A percentile compares a stretch with the other conserved stretches of the same genome.
Evolutionary conservation across 2,329 filamentous ascomycete species (phyloP).

Genomic region (Colletotrichum orchidophilum): DNA sequence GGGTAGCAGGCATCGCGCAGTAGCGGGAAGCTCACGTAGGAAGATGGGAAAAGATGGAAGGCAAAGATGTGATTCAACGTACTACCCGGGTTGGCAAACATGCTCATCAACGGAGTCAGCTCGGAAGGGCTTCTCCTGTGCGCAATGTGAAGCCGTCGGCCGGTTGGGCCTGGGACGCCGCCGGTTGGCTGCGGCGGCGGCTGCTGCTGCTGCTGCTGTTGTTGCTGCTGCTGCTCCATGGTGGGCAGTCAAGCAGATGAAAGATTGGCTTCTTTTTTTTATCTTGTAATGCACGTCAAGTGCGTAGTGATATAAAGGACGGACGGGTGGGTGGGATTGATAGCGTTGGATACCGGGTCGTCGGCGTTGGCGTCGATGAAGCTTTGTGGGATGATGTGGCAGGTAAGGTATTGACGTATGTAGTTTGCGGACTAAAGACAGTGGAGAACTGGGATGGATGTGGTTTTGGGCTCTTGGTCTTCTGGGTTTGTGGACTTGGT

Average conservation of each 20-base stretch:
- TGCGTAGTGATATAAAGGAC: slow-evolving; percentile 38
- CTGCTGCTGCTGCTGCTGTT: slow-evolving; percentile 57
- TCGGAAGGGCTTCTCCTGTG: slow-evolving; percentile 97
- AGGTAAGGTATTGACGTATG: slow-evolving; percentile 34
- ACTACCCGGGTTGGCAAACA: slow-evolving; percentile 75
- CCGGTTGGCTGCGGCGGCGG: slow-evolving; percentile 60
- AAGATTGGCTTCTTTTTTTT: slow-evolving; percentile 22
- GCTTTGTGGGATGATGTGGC: slow-evolving; percentile 34
- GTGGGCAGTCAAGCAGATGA: slow-evolving; percentile 50
- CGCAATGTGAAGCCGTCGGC: slow-evolving; percentile 94
- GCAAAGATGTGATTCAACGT: slow-evolving; percentile 50
- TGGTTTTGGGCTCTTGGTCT: slow-evolving; percentile 29
- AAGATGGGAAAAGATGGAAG: slow-evolving; percentile 19
- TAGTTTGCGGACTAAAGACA: slow-evolving; percentile 34
- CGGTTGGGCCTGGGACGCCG: slow-evolving; percentile 77
- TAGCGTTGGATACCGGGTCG: slow-evolving; percentile 30
- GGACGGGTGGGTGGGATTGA: slow-evolving; percentile 11
- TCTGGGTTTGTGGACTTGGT: slow-evolving; percentile 25
- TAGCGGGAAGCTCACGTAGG: slow-evolving; percentile 13
- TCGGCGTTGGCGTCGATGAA: slow-evolving; percentile 20
- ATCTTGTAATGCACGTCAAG: slow-evolving; percentile 55
- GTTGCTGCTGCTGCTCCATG: slow-evolving; percentile 64
- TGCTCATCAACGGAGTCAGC: slow-evolving; percentile 97
- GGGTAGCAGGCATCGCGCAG: background rate
- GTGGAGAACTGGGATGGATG: slow-evolving; percentile 35